phyloP scores from a whole-genome alignment of 768 basidiomycete genomes.

The Pisolithus marmoratus region DNA sequence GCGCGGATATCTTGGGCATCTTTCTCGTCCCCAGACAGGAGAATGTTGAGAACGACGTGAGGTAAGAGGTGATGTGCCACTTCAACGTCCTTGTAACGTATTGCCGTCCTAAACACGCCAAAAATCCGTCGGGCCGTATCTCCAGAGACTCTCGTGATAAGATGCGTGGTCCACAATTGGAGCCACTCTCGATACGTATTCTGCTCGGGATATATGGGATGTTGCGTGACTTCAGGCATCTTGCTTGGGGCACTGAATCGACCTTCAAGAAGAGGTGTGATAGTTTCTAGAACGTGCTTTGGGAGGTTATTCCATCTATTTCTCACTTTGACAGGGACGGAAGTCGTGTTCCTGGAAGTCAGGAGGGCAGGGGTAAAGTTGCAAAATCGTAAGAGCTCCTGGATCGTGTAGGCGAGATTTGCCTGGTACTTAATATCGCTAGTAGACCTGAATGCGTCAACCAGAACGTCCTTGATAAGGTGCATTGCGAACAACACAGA shows the following conservation, averaged over 20 bases:
- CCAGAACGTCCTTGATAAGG: conserved; percentile 79
- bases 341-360: conserved; percentile 38
- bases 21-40: conserved; percentile 66
- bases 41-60: conserved; percentile 81
- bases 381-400: conserved; percentile 85
- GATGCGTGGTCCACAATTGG: conserved; percentile 78
- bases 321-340: conserved; percentile 60
- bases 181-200: conserved; percentile 96
- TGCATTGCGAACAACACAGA: conserved; percentile 75
- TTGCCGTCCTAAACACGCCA: conserved; percentile 66
- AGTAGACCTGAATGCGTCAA: conserved; percentile 86
- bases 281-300: conserved; percentile 78
- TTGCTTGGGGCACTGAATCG: conserved; percentile 52
- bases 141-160: conserved; percentile 64
- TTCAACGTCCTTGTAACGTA: conserved; percentile 86
- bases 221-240: conserved; percentile 33
- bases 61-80: conserved; percentile 91
- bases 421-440: conserved; percentile 92
- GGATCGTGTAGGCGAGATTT: conserved; percentile 85
- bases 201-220: conserved; percentile 75
- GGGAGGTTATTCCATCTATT: conserved; percentile 76
- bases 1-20: conserved; percentile 59
- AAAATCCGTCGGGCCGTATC: conserved; percentile 64
- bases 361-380: conserved; percentile 78
- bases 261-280: conserved; percentile 76